Base-by-base conservation (phyloP, 2,329 filamentous ascomycete species). In the Cyclaneusma minus region DNA sequence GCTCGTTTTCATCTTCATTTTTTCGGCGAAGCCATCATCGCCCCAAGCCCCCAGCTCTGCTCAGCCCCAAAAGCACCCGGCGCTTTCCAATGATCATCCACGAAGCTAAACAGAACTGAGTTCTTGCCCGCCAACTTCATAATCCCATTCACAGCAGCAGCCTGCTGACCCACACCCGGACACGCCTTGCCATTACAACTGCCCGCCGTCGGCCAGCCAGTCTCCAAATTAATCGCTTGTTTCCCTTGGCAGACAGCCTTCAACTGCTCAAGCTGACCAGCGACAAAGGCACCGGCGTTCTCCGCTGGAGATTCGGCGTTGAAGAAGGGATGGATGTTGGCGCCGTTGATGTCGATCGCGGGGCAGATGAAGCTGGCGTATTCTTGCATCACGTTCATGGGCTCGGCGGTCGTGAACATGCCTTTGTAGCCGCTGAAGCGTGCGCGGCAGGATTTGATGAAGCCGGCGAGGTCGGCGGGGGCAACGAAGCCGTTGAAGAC, bases 321-420 rank as follows among this genome's bases (percentile, higher is more conserved):
- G 77, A 94, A 95, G 77, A 79, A 94, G 40, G 85, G 74, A 61
- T 95, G 85, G 45, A 91, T 72, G 66, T 94, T 93, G 54, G 71
- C 73, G 53, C 76, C 80, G 19, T 82, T 66, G 34, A 91, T 60
- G 48, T 93, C 84, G 32, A 94, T 63, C 42, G 63, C 66, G 18
- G 45, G 42, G 66, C 87, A 94, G 35, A 94, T 64, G 25, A 53
- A 54, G 16, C 48, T 43, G 29, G 62, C 65, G 36, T 75, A 62
- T 27, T 58, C 39, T 55, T 82, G 58, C 70, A 83, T 84, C 49
- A 77, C 63, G 54, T 75, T 68, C 42, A 92, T 67, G 29, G 85
- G 75, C 61, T 95, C 87, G 36, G 85, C 78, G 43, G 83, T 91
- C 49, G 84, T 91, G 58, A 76, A 67, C 24, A 68, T 66, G 26